Conservation (phyloP, 2,329 filamentous ascomycete species). For the Penicillium decumbens region DNA sequence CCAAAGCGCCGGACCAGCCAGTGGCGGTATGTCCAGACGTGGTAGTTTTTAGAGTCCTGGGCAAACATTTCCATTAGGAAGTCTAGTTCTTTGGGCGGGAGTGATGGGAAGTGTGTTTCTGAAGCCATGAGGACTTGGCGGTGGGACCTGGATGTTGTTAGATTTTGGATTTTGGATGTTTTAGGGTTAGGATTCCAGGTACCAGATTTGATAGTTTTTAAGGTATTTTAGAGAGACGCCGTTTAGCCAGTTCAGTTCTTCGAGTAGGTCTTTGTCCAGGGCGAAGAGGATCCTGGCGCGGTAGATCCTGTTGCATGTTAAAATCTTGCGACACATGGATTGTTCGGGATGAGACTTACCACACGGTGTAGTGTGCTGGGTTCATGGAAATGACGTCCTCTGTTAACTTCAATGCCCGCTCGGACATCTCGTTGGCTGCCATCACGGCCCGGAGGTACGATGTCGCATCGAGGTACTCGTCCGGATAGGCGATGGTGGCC, state of each 20-base stretch:
- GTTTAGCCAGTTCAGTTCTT: conserved; percentile 84
- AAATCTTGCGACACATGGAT: background rate
- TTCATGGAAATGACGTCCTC: conserved; percentile 89
- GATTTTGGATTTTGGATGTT: background rate
- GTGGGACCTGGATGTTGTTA: conserved; percentile 49
- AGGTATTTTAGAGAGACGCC: conserved; percentile 73
- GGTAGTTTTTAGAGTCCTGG: conserved; percentile 93
- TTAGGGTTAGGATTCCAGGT: conserved; percentile 1
- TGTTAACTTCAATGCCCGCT: conserved; percentile 73
- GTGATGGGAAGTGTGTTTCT: conserved; percentile 44
- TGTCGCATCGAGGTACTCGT: conserved; percentile 87
- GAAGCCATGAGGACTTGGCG: conserved; percentile 53
- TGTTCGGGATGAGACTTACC: conserved; percentile 49
- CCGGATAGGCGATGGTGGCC: conserved; percentile 85
- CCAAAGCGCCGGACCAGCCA: conserved; percentile 63
- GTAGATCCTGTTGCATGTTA: conserved; percentile 59
- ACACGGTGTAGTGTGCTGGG: conserved; percentile 96
- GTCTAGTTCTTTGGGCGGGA: conserved; percentile 62
- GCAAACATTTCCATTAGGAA: conserved; percentile 79
- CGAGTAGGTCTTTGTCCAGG: conserved; percentile 59
- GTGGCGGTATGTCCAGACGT: conserved; percentile 95
- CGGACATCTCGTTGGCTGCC: conserved; percentile 77
- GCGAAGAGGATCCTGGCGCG: conserved; percentile 72
- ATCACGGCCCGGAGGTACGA: conserved; percentile 91
- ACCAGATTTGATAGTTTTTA: conserved; percentile 99